These are phyloP conservation scores for Bertia moriformis DNA, from an alignment of 2,329 filamentous ascomycete genomes.

Conservation along the genomic window DNA sequence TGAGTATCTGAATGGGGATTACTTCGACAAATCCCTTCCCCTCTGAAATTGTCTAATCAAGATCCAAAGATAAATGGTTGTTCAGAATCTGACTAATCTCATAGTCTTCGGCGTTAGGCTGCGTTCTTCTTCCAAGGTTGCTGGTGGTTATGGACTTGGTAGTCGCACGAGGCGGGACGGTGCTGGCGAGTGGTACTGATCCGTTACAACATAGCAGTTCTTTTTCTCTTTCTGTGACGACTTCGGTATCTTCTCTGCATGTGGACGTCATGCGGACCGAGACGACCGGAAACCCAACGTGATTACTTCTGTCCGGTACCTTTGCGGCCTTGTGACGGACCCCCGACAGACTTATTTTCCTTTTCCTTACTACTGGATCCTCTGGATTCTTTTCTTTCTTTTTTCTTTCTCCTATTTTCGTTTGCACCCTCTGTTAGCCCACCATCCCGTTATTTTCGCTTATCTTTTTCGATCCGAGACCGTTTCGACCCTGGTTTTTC, in stretches of 20 bases:
- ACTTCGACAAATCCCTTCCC: slow-evolving; percentile 78
- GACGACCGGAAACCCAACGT: not conserved
- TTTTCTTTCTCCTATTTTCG: not conserved
- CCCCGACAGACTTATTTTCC: not conserved
- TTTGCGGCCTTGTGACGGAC: not conserved
- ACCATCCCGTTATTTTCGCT: not conserved
- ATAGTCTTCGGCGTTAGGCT: slow-evolving; percentile 77
- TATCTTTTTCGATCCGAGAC: not conserved
- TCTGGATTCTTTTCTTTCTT: no score
- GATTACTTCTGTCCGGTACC: not conserved
- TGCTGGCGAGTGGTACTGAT: slow-evolving; percentile 1
- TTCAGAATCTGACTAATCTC: slow-evolving; percentile 67
- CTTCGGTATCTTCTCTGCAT: not conserved
- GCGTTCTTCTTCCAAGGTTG: slow-evolving; percentile 67
- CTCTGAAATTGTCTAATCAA: slow-evolving; percentile 52
- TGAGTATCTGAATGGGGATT: slow-evolving; percentile 64
- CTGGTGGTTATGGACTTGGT: slow-evolving; percentile 9
- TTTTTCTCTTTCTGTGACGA: not conserved
- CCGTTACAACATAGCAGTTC: not conserved
- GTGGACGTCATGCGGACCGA: not conserved
- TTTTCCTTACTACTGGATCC: slow-evolving; percentile 1
- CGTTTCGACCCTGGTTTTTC: not conserved
- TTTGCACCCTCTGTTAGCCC: not conserved
- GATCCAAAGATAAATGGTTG: slow-evolving; percentile 32
- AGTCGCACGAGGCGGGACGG: not conserved